phyloP scores from a whole-genome alignment of 140 eudicot species.

The Oenanthe javanica region DNA sequence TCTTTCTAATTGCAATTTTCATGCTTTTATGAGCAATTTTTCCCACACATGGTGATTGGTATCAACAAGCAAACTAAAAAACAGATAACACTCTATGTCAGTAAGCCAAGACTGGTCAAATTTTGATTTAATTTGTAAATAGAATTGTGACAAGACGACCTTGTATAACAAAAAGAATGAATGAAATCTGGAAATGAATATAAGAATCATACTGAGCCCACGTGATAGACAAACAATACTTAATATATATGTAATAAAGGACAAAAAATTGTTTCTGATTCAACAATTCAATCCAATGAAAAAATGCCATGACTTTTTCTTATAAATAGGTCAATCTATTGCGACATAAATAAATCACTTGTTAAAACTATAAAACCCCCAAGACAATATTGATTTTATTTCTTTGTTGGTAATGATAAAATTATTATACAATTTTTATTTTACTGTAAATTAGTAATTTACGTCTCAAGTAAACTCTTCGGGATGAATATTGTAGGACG shows the following conservation, averaged over 20 bases:
- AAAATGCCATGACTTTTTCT: neutral
- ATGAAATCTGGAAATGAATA: neutral
- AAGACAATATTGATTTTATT: neutral
- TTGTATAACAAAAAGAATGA: neutral
- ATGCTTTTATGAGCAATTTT: neutral
- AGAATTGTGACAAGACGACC: neutral
- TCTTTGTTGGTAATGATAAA: neutral
- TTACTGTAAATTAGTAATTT: neutral
- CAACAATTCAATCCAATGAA: neutral
- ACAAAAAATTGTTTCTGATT: neutral
- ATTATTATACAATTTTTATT: neutral
- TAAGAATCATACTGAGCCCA: neutral
- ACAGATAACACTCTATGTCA: neutral
- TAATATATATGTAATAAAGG: neutral
- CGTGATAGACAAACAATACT: neutral
- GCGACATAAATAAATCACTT: neutral
- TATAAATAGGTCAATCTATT: neutral
- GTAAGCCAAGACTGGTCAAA: neutral
- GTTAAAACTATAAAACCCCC: neutral
- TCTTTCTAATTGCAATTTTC: neutral
- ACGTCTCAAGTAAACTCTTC: neutral
- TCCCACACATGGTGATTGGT: neutral
- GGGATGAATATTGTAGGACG: neutral
- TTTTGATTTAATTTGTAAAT: neutral
- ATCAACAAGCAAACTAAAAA: neutral